Percentiles rank a stretch among this genome's conserved stretches.
phyloP scores from a whole-genome alignment of 768 basidiomycete species.

The Amanita rubescens region DNA sequence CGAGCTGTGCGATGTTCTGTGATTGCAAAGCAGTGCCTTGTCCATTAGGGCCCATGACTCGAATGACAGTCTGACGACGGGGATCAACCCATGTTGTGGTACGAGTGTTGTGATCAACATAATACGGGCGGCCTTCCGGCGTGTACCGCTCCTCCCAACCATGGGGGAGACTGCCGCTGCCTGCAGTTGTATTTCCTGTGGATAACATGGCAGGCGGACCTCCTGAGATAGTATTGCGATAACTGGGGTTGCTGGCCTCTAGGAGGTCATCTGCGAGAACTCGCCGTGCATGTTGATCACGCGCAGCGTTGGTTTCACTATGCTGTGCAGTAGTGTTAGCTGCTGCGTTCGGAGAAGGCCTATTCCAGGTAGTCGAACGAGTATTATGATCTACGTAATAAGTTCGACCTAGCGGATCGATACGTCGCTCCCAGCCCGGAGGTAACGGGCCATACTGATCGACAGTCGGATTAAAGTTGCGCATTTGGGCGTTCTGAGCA shows the following conservation, averaged over 20 bases:
- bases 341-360: constrained; percentile 73
- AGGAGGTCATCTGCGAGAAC: constrained; percentile 80
- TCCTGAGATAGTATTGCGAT: constrained; percentile 22
- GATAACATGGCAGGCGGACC: constrained; percentile 34
- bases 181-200: constrained; percentile 51
- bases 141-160: constrained; percentile 99
- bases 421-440: constrained; percentile 91
- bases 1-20: constrained; percentile 93
- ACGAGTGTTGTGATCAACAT: constrained; percentile 98
- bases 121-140: constrained; percentile 96
- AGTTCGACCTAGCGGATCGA: constrained; percentile 91
- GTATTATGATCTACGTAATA: constrained; percentile 99
- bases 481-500: constrained; percentile 46
- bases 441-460: constrained; percentile 93
- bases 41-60: constrained; percentile 92
- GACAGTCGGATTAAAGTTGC: constrained; percentile 90
- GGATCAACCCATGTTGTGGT: constrained; percentile 99
- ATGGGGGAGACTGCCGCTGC: constrained; percentile 82
- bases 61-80: constrained; percentile 91
- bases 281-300: constrained; percentile 80
- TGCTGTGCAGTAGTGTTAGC: constrained; percentile 67
- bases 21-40: constrained; percentile 85
- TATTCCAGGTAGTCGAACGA: constrained; percentile 95
- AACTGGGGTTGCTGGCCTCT: constrained; percentile 52
- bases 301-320: constrained; percentile 76